phyloP scores from a whole-genome alignment of 164 flowering plant species.

The Stephania yunnanensis region DNA sequence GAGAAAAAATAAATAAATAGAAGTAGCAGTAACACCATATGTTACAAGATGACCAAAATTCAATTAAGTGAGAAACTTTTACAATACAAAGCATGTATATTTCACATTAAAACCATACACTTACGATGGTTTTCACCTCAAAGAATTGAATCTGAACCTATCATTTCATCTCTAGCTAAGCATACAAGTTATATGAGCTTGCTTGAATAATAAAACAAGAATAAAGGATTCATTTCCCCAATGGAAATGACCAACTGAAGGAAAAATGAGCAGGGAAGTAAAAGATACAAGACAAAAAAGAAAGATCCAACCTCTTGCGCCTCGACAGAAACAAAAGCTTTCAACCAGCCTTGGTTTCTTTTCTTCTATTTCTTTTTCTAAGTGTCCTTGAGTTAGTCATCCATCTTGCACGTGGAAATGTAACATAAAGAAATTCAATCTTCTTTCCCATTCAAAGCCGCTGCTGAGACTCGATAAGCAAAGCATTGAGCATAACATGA shows the following conservation, averaged over 20 bases:
- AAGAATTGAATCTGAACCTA: constrained; percentile 2
- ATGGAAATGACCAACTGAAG: background rate
- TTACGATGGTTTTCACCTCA: background rate
- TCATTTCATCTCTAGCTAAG: background rate
- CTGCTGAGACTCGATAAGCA: constrained; percentile 87
- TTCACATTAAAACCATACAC: background rate
- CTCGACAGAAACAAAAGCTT: background rate
- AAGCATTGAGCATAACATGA: constrained; percentile 77
- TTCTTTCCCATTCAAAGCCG: constrained; percentile 26
- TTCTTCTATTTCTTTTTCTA: background rate
- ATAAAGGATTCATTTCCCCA: background rate
- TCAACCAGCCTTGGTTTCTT: background rate
- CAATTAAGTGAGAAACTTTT: too few species aligned
- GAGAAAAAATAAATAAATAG: too few species aligned
- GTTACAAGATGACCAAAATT: too few species aligned
- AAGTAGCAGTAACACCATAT: too few species aligned
- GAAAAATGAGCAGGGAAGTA: background rate
- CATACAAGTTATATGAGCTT: constrained; percentile 8
- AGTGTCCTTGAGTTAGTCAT: constrained; percentile 5
- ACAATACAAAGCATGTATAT: background rate
- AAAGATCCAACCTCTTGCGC: constrained; percentile 11
- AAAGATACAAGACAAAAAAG: background rate
- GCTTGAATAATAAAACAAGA: constrained; percentile 9
- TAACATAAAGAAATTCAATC: constrained; percentile 4
- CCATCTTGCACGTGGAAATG: constrained; percentile 2